Evolutionary conservation across 352 stramenopile genomes (phyloP), one percentile per base, ranked within the genome.

Genomic region (Globisporangium radiosum): DNA sequence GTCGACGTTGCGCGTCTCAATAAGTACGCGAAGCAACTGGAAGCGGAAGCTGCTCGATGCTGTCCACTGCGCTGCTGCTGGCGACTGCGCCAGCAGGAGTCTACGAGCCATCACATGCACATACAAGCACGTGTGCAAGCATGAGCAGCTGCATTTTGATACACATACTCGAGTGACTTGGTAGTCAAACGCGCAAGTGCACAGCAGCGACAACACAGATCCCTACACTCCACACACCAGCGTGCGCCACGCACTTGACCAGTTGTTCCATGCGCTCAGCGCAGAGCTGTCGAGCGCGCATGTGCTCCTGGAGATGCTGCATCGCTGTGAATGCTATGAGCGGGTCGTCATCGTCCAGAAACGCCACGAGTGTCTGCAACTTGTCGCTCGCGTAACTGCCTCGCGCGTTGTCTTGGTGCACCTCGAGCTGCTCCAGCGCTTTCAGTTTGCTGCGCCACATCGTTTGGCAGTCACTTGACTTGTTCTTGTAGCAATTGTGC

Each of bases 11-110:
- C 5, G 39, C 4, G 25, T 19, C 39, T 52, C n/a, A 19, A 84
- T 51, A 37, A 89, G 62, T 17, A 73, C 50, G 36, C 76, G 79
- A 5, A 89, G 47, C 6, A 87, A 54, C 50, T 85, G 73, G 38
- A 87, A 75, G 7, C 75, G 70, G 53, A 76, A 81, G 15, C 71
- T 70, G 56, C 65, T 71, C 54, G 57, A 54, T 13, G 53, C 19
- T 57, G 38, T 25, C 19, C 33, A 47, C 15, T 38, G 36, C 7
- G 44, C 11, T 53, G 7, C 3, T 1, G 8, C 19, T 50, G 17
- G 7, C 44, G 14, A 15, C 17, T 15, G 39, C 45, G 8, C 7
- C 53, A 64, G 19, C 38, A 64, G 17, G 4, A 59, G 52, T 14
- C 59, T 64, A 33, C 25, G 25, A 33, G 25, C 25, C 25, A 40